These are phyloP conservation scores for Cutaneotrichosporon sp. DNA, from an alignment of 1,284 basidiomycete species.

Conservation along the genomic window DNA sequence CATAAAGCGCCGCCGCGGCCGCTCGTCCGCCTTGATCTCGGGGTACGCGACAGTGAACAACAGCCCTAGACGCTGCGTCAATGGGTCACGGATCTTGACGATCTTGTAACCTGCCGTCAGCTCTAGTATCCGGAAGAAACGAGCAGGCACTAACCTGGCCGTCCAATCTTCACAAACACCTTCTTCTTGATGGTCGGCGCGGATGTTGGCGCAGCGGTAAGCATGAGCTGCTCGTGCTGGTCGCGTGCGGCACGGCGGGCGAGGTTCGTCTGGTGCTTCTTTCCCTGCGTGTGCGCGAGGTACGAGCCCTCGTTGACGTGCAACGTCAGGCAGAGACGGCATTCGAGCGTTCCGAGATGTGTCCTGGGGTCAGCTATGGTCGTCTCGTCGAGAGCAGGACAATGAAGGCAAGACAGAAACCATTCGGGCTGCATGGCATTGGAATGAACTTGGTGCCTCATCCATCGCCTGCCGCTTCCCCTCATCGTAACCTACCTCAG, in stretches of 20 bases:
- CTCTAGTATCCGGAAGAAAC: conserved; percentile 7
- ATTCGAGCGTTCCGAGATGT: conserved; percentile 94
- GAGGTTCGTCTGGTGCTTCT: conserved; percentile 98
- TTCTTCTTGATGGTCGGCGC: conserved; percentile 70
- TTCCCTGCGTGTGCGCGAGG: conserved; percentile 97
- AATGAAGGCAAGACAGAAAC: background rate
- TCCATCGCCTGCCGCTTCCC: background rate
- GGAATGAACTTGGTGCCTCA: background rate
- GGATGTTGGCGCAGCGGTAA: conserved; percentile 67
- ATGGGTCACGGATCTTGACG: conserved; percentile 57
- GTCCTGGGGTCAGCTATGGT: conserved; percentile 59
- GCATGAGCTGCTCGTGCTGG: conserved; percentile 87
- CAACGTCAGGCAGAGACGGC: conserved; percentile 92
- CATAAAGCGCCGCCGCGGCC: conserved; percentile 92
- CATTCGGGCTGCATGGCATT: background rate
- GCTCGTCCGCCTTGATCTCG: conserved; percentile 82
- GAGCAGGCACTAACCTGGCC: conserved; percentile 57
- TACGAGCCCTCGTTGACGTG: conserved; percentile 99
- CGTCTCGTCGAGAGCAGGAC: background rate
- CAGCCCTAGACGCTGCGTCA: conserved; percentile 67
- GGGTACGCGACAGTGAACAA: conserved; percentile 96
- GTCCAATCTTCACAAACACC: conserved; percentile 94
- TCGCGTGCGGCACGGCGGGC: conserved; percentile 93
- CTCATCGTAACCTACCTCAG: conserved; percentile 57
- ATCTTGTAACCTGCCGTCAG: conserved; percentile 52